Evolutionary conservation across 1,284 basidiomycete species (phyloP).

Genomic region (Rhodotorula sp.): DNA sequence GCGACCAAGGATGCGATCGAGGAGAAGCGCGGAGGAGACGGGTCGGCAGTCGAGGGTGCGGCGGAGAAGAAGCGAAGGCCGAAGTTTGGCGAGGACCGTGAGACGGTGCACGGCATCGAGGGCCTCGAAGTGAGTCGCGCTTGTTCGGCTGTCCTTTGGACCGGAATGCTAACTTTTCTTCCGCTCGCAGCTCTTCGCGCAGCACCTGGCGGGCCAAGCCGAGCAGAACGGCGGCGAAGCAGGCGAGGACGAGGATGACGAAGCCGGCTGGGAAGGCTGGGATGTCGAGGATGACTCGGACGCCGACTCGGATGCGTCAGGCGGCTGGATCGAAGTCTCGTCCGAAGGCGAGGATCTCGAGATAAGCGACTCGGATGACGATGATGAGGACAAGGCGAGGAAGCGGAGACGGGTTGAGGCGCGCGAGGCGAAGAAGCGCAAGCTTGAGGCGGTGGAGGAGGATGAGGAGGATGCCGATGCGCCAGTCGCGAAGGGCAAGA

Average conservation of each 20-base stretch:
- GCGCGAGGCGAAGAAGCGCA: conserved; percentile 31
- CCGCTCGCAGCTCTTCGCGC: conserved; percentile 70
- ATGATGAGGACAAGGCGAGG: conserved; percentile 36
- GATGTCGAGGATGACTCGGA: conserved; percentile 71
- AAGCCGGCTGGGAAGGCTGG: conserved; percentile 85
- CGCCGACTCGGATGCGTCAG: conserved; percentile 66
- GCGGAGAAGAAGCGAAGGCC: conserved; percentile 49
- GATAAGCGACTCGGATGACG: conserved; percentile 38
- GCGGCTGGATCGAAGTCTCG: conserved; percentile 82
- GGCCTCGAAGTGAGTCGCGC: conserved; percentile 67
- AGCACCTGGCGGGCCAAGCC: conserved; percentile 65
- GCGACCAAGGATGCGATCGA: conserved; percentile 31
- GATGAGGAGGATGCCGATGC: conserved; percentile 27
- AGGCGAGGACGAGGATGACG: conserved; percentile 58
- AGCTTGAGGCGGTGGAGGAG: conserved; percentile 42
- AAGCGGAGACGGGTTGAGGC: conserved; percentile 22
- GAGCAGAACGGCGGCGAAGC: conserved; percentile 47
- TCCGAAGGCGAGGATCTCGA: conserved; percentile 64
- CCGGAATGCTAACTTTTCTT: background rate
- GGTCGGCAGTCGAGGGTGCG: conserved; percentile 35
- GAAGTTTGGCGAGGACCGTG: conserved; percentile 76
- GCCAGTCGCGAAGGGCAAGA: conserved; percentile 5
- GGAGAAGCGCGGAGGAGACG: conserved; percentile 40
- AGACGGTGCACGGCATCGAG: conserved; percentile 73
- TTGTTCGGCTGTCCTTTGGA: background rate